Base-by-base conservation (phyloP, 2,329 filamentous ascomycete genomes). In the Aspergillus ibericus region DNA sequence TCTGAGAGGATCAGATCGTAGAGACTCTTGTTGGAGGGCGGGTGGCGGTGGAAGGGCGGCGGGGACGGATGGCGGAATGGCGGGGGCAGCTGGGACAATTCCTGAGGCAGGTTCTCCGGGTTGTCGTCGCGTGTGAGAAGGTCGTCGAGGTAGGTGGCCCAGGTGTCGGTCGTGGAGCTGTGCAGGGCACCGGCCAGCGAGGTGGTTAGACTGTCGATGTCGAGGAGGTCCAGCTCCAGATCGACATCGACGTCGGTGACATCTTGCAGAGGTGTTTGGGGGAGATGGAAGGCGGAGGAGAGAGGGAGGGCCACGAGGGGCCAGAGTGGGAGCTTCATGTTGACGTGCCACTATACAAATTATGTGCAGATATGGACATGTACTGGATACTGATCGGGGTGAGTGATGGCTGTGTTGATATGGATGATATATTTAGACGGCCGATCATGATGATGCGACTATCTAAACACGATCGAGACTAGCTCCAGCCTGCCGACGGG, bases 1-100 rank as follows among this genome's bases (percentile, higher is more conserved):
- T 84, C 89, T 67, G 83, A 78, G n/a, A 84, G 80, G 73, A 96
- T 91, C 60, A 93, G 78, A 74, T 96, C 81, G 75, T 93, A 96
- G 46, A 96, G 84, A 18, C 92, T 96, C 70, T 83, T 77, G 70
- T 92, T 89, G 5, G 84, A 80, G 8, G 50, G 77, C 50, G 72
- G 73, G 63, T 80, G 73, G 58, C 77, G 36, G 15, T 42, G 60
- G 16, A 32, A 44, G 5, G 51, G 51, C 15, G 51, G 51, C 32
- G 51, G 51, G 42, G 51, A 32, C n/a, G 51, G 51, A 29, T 32
- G 51, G 51, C 51, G 51, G 51, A 53, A 53, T 1, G 38, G 38
- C 25, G 51, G 51, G 2, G 51, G 36, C 13, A 52, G 34, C 2
- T 51, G 9, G 22, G 22, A 10, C 20, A 22, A 9, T 12, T 36